A percentile compares a stretch with the other conserved stretches of the same genome.
Conservation (phyloP, 2,329 filamentous ascomycete genomes). For the Talaromyces marneffei region DNA sequence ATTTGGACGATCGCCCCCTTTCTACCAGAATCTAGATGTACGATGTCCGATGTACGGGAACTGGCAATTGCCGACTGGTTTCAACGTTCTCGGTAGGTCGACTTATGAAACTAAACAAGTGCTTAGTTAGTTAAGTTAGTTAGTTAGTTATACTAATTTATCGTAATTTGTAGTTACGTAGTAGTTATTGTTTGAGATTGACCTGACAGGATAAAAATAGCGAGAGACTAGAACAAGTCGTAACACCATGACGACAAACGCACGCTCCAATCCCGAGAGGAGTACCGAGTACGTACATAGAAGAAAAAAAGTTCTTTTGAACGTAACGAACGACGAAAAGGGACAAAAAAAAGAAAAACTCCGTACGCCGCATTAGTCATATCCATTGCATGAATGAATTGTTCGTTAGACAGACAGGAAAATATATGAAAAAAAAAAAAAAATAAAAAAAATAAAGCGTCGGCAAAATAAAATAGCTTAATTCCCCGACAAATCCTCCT, state of each 20-base stretch:
- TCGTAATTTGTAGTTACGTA: too few species aligned
- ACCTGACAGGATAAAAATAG: background rate
- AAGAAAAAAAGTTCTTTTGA: background rate
- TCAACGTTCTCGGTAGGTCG: too few species aligned
- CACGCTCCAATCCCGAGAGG: background rate
- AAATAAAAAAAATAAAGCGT: background rate
- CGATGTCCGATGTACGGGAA: too few species aligned
- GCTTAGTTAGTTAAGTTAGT: too few species aligned
- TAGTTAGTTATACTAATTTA: too few species aligned
- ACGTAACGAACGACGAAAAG: background rate
- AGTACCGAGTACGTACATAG: background rate
- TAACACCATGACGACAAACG: background rate
- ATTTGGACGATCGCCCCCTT: background rate
- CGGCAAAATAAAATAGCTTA: background rate
- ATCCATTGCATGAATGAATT: background rate
- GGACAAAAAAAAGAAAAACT: background rate
- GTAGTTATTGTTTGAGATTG: background rate
- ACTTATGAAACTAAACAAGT: too few species aligned
- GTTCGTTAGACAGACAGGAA: background rate
- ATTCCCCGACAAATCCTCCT: slow-evolving; percentile 6
- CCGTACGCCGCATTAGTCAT: slow-evolving; percentile 1
- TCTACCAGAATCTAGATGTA: background rate
- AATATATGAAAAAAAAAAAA: background rate
- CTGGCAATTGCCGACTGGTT: too few species aligned
- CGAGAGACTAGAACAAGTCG: background rate